Base-by-base conservation (phyloP, 2,329 filamentous ascomycete genomes). In the Geosmithia morbida region DNA sequence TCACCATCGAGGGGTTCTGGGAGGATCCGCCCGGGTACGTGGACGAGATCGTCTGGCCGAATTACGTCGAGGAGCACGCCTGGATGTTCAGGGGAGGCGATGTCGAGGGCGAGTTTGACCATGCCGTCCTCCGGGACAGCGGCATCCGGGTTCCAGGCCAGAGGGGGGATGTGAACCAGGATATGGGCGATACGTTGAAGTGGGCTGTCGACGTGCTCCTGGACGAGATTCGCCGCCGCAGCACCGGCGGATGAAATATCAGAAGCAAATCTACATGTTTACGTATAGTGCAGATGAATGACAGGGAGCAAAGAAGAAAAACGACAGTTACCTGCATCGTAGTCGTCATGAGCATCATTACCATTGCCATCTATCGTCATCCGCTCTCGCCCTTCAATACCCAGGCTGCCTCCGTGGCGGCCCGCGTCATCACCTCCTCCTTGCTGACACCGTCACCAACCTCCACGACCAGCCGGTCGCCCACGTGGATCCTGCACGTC, bases 41-140 rank as follows among this genome's bases (percentile, higher is more conserved):
- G 39, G 89, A 97, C 61, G 77, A 85, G 60, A 76, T 98, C 48
- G 92, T 98, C 4, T 98, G 92, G 92, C 90, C 90, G 3, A 90
- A 94, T 56, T 97, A 96, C 63, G 85, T 85, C 3, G 71, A 75
- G 47, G 79, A 87, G 56, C 89, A 97, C 66, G 69, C 70, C 19
- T 94, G 86, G 72, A 68, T 98, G 61, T 92, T 96, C 59, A 64
- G 81, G 52, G 66, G 68, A 7, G 82, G 77, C 0, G 68, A 89
- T 58, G 84, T 87, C 0, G 75, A 84, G 54, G 75, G 75, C 0
- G 57, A 64, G 44, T 58, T 81, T 10, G 68, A 75, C 41, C 59
- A 65, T 17, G 63, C 67, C 1, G 67, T 71, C 44, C 61, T 77
- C 53, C 51, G 53, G 20, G 59, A 59, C 48, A 65, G 67, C 54